A percentile compares a stretch with the other conserved stretches of the same genome.
Evolutionary conservation across 768 basidiomycete genomes (phyloP).

Genomic region (Cubamyces sp.): DNA sequence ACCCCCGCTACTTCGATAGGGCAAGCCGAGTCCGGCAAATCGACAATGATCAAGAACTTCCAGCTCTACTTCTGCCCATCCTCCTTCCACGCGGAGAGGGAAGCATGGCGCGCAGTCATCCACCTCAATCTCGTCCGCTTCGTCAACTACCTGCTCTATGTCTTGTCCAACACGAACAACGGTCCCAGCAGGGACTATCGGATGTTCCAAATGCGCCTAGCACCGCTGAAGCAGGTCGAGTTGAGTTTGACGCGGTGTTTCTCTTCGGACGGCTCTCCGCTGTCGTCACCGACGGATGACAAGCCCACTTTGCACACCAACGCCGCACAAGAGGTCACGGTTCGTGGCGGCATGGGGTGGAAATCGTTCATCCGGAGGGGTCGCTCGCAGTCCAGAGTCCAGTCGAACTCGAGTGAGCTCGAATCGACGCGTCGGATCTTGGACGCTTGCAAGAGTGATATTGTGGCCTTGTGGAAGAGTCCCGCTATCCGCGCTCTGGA

Average conservation of each 20-base stretch:
- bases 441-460: slow-evolving; percentile 47
- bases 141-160: slow-evolving; percentile 43
- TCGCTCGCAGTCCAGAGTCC: slow-evolving; percentile 10
- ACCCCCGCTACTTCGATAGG: slow-evolving; percentile 32
- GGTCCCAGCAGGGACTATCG: slow-evolving; percentile 27
- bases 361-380: slow-evolving; percentile 41
- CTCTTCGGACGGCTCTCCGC: slow-evolving; percentile 34
- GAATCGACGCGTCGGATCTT: slow-evolving; percentile 47
- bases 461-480: slow-evolving; percentile 18
- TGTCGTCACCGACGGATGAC: slow-evolving; percentile 24
- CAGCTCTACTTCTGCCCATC: slow-evolving; percentile 60
- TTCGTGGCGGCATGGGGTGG: slow-evolving; percentile 52
- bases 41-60: slow-evolving; percentile 64
- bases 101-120: slow-evolving; percentile 63
- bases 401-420: slow-evolving; percentile 37
- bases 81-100: slow-evolving; percentile 56
- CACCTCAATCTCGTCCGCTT: slow-evolving; percentile 64
- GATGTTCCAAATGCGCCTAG: slow-evolving; percentile 50
- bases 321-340: slow-evolving; percentile 49
- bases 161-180: slow-evolving; percentile 36
- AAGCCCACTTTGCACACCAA: slow-evolving; percentile 19
- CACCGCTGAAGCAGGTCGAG: slow-evolving; percentile 57
- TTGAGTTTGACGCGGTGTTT: slow-evolving; percentile 48
- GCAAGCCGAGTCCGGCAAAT: slow-evolving; percentile 67
- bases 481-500: slow-evolving; percentile 1